A percentile compares a stretch with the other conserved stretches of the same genome.
Conservation (phyloP, 169 alveolate species). For the Cystoisospora suis region DNA sequence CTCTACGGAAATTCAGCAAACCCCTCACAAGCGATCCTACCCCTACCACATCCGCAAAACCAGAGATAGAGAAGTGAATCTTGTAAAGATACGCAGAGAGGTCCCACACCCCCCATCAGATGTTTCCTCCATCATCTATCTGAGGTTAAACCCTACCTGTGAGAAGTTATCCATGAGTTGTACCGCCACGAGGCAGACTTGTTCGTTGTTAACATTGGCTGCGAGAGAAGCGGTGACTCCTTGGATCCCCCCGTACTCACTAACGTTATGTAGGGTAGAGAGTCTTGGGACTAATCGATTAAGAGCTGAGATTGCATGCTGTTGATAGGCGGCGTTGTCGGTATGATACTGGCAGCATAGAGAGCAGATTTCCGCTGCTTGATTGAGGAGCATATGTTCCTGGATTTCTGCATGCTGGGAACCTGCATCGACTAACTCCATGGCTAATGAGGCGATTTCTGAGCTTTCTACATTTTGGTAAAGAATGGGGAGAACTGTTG, state of each 20-base stretch:
- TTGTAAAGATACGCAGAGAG: no score
- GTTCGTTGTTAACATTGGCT: constrained; percentile 77
- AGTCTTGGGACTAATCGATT: constrained; percentile 84
- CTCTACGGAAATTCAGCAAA: no score
- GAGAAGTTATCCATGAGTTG: constrained; percentile 82
- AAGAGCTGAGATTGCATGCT: constrained; percentile 81
- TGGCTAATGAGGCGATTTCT: constrained; percentile 68
- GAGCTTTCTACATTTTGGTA: constrained; percentile 80
- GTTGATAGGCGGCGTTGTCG: constrained; percentile 81
- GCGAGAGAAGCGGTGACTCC: constrained; percentile 85
- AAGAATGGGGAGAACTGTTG: constrained; percentile 82
- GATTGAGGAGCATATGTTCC: constrained; percentile 82
- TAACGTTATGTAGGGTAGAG: constrained; percentile 78
- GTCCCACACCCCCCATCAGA: constrained; percentile 79
- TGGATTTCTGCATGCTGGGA: constrained; percentile 87
- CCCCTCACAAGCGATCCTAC: no score
- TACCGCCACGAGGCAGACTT: constrained; percentile 82
- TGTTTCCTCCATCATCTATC: no score
- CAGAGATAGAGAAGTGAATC: no score
- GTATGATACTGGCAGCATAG: constrained; percentile 90
- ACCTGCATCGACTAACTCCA: constrained; percentile 77
- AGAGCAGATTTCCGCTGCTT: constrained; percentile 87
- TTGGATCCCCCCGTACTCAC: constrained; percentile 89
- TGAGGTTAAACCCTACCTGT: neutral
- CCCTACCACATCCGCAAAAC: no score